Evolutionary conservation across 1,284 basidiomycete species (phyloP).

Genomic region (Omphalotus olearius): DNA sequence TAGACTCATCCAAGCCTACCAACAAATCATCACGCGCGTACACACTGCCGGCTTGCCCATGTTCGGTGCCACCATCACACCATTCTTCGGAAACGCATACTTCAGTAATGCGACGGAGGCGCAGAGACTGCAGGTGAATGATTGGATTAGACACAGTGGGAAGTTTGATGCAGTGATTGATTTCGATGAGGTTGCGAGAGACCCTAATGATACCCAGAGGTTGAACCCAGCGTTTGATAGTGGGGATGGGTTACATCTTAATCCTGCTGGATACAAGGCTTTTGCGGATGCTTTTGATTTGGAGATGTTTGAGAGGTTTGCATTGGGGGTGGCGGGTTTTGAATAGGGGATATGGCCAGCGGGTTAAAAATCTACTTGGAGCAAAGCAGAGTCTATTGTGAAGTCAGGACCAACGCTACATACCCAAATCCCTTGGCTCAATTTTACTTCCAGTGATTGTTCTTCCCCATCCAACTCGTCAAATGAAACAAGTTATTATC

Average conservation of each 20-base stretch:
- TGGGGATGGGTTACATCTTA: constrained; percentile 46
- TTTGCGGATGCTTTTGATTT: constrained; percentile 39
- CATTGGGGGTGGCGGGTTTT: constrained; percentile 4
- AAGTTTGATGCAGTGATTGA: constrained; percentile 44
- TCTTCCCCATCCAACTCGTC: no score
- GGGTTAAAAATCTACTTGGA: no score
- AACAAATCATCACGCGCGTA: constrained; percentile 40
- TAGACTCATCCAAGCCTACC: constrained; percentile 37
- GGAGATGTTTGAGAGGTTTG: constrained; percentile 27
- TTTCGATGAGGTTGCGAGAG: constrained; percentile 39
- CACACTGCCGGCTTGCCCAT: constrained; percentile 39
- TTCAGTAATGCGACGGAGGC: constrained; percentile 34
- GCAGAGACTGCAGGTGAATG: constrained; percentile 38
- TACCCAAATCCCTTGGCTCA: no score
- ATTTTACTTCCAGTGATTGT: no score
- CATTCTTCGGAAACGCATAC: constrained; percentile 36
- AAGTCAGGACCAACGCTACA: no score
- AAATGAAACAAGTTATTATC: no score
- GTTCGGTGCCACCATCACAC: constrained; percentile 48
- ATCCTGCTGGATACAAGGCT: constrained; percentile 38
- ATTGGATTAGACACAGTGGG: constrained; percentile 36
- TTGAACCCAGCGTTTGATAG: constrained; percentile 34
- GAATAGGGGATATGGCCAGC: no score
- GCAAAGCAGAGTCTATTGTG: no score
- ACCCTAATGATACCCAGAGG: constrained; percentile 33